Base-by-base conservation (phyloP, 2,329 filamentous ascomycete species). In the Cladosporium sp. region DNA sequence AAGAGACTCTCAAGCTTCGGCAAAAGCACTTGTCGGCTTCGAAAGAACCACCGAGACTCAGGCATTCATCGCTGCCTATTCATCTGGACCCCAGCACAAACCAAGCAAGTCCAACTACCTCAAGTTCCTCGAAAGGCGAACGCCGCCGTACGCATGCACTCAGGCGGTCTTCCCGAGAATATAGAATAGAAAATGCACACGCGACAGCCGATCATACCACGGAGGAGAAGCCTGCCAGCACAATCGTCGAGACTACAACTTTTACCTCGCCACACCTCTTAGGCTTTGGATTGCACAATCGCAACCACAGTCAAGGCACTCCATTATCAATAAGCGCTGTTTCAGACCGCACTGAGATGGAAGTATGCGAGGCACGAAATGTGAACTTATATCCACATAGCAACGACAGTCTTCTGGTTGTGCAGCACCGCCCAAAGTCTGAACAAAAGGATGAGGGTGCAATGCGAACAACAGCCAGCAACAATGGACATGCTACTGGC, bases 311-410 rank as follows among this genome's bases (percentile, higher is more conserved):
- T 12, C 38, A 34, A 17, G 56, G 47, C 38, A 59, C 56, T 37
- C 58, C 50, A 22, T 19, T 54, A 14, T 61, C 55, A 6, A 50
- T 51, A 17, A 55, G 43, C 20, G 55, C 36, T n/a, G 34, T 30
- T 34, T 71, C 69, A 3, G 68, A 66, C 51, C 62, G 67, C 12
- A 65, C 67, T 4, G 67, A 70, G 25, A 62, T 67, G 9, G 84
- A 88, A 70, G 78, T 87, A 55, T 82, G 78, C 60, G 83, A 87
- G 68, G 85, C 84, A 9, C 84, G 77, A 42, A 83, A 82, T 11
- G 77, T 88, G 14, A 82, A 77, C 60, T 79, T 86, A 36, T 86
- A 81, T 61, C 80, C 84, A 2, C 85, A 87, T 70, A 84, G 84
- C 69, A 88, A 87, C 63, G 74, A 83, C 43, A 86, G 83, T 6